Evolutionary conservation across 176 grass and related monocot species (phyloP).

Genomic region (Avena atlantica): DNA sequence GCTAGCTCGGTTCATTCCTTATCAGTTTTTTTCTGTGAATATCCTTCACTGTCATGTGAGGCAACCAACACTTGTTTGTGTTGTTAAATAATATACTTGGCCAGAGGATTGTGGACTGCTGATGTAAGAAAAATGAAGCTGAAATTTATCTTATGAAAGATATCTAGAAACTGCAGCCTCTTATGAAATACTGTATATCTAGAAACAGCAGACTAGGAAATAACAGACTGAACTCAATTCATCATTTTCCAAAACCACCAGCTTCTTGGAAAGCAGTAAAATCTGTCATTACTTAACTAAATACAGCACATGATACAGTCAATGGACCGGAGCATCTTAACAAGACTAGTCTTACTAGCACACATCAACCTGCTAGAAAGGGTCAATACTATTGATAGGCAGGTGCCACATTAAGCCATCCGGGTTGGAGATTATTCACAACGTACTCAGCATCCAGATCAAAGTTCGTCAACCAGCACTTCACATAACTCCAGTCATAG

Average conservation of each 20-base stretch:
- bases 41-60: background rate
- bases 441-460: constrained; percentile 46
- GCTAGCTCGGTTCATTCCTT: background rate
- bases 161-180: background rate
- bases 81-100: constrained; percentile 1
- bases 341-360: background rate
- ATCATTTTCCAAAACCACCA: background rate
- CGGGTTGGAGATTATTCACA: constrained; percentile 51
- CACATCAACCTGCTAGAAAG: background rate
- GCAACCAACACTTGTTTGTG: background rate
- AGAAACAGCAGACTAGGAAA: background rate
- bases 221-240: background rate
- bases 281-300: background rate
- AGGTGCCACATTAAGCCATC: constrained; percentile 12
- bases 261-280: no score
- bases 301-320: background rate
- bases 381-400: background rate
- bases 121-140: background rate
- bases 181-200: background rate
- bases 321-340: background rate
- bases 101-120: background rate
- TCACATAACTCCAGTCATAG: constrained; percentile 33
- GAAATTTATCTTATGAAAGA: background rate
- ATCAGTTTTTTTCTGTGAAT: background rate
- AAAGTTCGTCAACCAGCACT: constrained; percentile 32